Evolutionary conservation across 1,284 basidiomycete species (phyloP).

Genomic region (Apiotrichum laibachii): DNA sequence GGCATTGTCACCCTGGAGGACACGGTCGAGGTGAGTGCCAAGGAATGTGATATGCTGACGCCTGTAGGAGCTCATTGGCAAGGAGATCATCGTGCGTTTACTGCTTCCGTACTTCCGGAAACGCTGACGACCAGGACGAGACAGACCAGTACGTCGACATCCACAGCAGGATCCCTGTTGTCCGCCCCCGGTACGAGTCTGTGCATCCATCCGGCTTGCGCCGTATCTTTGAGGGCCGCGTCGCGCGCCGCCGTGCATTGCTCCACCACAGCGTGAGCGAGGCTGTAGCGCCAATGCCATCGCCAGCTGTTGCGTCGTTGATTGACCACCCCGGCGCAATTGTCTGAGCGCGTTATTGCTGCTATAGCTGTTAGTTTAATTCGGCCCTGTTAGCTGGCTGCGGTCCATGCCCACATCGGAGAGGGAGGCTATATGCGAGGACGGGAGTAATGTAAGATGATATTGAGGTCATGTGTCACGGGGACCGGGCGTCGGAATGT

Average conservation of each 20-base stretch:
- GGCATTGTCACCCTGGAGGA: conserved; percentile 66
- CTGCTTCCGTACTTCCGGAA: neutral
- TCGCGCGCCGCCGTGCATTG: conserved; percentile 28
- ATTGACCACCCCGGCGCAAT: conserved; percentile 21
- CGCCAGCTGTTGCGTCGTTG: conserved; percentile 12
- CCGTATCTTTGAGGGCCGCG: conserved; percentile 42
- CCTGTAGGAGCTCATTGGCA: conserved; percentile 41
- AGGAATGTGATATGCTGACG: neutral
- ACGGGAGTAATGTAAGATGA: too few relatives aligned
- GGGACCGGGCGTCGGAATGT: neutral
- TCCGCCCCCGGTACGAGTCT: conserved; percentile 11
- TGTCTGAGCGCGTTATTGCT: neutral
- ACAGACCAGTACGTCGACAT: conserved; percentile 47
- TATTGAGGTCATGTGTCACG: too few relatives aligned
- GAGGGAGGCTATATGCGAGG: neutral
- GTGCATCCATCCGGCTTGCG: conserved; percentile 25
- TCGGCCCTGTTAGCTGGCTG: too few relatives aligned
- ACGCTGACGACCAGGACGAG: conserved; percentile 39
- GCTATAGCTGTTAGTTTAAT: too few relatives aligned
- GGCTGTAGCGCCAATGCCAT: neutral
- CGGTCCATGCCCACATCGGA: too few relatives aligned
- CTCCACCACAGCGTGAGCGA: conserved; percentile 10
- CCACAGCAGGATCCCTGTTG: conserved; percentile 30
- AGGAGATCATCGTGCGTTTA: conserved; percentile 42
- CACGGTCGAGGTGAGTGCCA: conserved; percentile 52